phyloP scores from a whole-genome alignment of 495 filamentous ascomycete genomes.

The Sphaerosporella brunnea region DNA sequence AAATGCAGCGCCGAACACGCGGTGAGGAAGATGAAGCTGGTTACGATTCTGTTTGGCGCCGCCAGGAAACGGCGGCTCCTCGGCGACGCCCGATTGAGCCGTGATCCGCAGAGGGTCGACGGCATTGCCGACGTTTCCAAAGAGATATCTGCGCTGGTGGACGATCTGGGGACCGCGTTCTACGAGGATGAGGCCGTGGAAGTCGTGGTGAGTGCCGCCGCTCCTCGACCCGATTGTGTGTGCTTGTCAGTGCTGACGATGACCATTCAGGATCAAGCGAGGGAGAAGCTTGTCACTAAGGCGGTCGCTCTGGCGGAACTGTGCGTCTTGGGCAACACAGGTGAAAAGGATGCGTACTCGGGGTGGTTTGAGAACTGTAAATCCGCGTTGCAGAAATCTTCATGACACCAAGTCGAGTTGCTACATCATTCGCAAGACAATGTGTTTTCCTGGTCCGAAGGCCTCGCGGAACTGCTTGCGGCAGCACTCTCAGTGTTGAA shows the following conservation, averaged over 20 bases:
- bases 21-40: slow-evolving; percentile 19
- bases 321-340: slow-evolving; percentile 7
- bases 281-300: slow-evolving; percentile 11
- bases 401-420: no score
- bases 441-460: no score
- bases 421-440: no score
- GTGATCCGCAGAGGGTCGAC: slow-evolving; percentile 14
- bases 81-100: slow-evolving; percentile 1
- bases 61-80: slow-evolving; percentile 15
- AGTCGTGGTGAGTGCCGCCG: slow-evolving; percentile 12
- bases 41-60: slow-evolving; percentile 14
- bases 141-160: slow-evolving; percentile 12
- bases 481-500: no score
- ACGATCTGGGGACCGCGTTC: slow-evolving; percentile 24
- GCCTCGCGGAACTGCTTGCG: no score
- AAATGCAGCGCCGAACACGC: slow-evolving; percentile 9
- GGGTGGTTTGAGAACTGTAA: slow-evolving; percentile 20
- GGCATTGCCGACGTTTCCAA: slow-evolving; percentile 13
- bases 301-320: slow-evolving; percentile 14
- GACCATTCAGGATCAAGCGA: slow-evolving; percentile 7
- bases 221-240: not conserved
- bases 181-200: slow-evolving; percentile 16
- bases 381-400: slow-evolving; percentile 8
- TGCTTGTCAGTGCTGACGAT: not conserved
- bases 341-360: slow-evolving; percentile 18